These are phyloP conservation scores for Lepiota venenata DNA, from an alignment of 768 basidiomycete species.

Conservation along the genomic window DNA sequence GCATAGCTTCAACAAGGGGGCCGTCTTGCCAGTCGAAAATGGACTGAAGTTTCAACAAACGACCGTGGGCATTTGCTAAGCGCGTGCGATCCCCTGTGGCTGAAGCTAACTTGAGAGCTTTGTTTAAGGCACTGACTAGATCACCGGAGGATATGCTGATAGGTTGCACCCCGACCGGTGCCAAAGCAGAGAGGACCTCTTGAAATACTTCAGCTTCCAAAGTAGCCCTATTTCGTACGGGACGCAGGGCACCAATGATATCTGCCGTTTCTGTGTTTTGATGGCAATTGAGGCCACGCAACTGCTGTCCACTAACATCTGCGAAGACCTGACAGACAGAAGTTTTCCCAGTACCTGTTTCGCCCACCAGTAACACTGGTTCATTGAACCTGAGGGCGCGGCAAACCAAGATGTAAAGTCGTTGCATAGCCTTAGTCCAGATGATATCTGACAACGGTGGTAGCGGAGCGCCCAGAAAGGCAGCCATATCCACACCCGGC, in stretches of 20 bases:
- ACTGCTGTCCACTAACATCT: constrained; percentile 50
- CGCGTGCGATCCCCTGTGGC: constrained; percentile 20
- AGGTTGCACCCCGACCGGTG: constrained; percentile 34
- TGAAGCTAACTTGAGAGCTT: constrained; percentile 21
- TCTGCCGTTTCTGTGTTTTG: constrained; percentile 99
- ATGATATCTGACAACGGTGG: constrained; percentile 56
- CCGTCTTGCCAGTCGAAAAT: constrained; percentile 98
- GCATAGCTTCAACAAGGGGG: constrained; percentile 93
- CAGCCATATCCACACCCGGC: constrained; percentile 33
- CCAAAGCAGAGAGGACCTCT: constrained; percentile 39
- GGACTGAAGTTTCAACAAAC: constrained; percentile 52
- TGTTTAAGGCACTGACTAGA: constrained; percentile 23
- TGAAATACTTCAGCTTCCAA: constrained; percentile 46
- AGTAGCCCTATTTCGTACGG: constrained; percentile 71
- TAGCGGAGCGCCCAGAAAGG: constrained; percentile 54
- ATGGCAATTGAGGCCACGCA: constrained; percentile 88
- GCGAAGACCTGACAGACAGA: constrained; percentile 93
- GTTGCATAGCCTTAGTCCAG: constrained; percentile 93
- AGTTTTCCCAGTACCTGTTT: constrained; percentile 97
- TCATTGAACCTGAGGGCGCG: constrained; percentile 90
- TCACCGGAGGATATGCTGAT: constrained; percentile 21
- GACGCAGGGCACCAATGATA: constrained; percentile 89
- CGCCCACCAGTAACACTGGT: constrained; percentile 92
- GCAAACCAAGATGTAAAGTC: constrained; percentile 79
- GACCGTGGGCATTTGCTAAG: constrained; percentile 40